A percentile compares a stretch with the other conserved stretches of the same genome.
Conservation (phyloP, 164 flowering plant species). For the Nymphaea thermarum region DNA sequence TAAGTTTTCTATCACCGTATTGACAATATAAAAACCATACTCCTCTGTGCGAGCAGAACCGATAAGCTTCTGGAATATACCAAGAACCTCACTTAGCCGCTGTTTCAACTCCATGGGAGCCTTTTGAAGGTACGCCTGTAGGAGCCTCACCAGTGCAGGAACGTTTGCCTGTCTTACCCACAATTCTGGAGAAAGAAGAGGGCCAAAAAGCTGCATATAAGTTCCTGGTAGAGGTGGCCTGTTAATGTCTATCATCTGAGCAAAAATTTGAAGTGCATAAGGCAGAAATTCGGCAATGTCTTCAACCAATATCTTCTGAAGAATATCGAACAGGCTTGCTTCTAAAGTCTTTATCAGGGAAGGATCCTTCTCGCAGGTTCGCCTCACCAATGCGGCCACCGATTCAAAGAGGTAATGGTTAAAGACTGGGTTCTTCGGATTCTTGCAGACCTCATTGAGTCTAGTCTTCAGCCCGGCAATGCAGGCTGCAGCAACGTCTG, state of each 20-base stretch:
- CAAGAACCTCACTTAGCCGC: constrained; percentile 57
- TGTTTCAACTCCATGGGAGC: constrained; percentile 63
- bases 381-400: constrained; percentile 63
- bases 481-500: constrained; percentile 60
- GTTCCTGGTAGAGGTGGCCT: constrained; percentile 50
- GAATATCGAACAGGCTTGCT: constrained; percentile 51
- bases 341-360: constrained; percentile 65
- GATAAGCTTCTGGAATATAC: constrained; percentile 63
- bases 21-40: constrained; percentile 87
- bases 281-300: constrained; percentile 87
- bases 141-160: constrained; percentile 89
- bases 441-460: constrained; percentile 63
- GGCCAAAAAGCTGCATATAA: constrained; percentile 68
- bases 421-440: constrained; percentile 80
- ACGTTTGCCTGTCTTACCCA: constrained; percentile 79
- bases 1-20: constrained; percentile 78
- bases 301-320: constrained; percentile 51
- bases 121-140: constrained; percentile 90
- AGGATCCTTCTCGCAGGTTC: constrained; percentile 62
- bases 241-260: constrained; percentile 83
- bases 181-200: constrained; percentile 55
- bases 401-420: constrained; percentile 91
- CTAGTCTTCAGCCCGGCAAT: constrained; percentile 46
- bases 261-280: constrained; percentile 83
- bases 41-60: constrained; percentile 54